Evolutionary conservation across 2,329 filamentous ascomycete genomes (phyloP), one percentile per base, ranked within the genome.

Genomic region (Phialemoniopsis sp.): DNA sequence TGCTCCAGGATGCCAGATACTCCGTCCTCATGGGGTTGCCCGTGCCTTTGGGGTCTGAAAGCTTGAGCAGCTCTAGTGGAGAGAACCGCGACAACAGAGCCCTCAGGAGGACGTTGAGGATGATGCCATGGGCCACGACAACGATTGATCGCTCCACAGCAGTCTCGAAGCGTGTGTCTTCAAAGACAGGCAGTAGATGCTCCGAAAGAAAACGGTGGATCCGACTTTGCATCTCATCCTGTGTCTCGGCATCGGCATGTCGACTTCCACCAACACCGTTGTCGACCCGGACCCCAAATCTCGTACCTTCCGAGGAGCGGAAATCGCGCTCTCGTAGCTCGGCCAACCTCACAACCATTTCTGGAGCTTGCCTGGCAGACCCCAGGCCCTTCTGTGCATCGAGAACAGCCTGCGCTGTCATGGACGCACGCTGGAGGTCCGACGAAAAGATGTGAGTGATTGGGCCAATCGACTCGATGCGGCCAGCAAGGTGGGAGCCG

Each of bases 51-150:
- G 38, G 41, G 42, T 47, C 21, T 13, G 44, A 34, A 39, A 53
- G 40, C 46, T 43, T 46, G 2, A 34, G 30, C 14, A 53, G 29
- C 36, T 55, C 53, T 3, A 33, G 37, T 2, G 50, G 40, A 8
- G 62, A 58, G 42, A 87, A 73, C 4, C 76, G 70, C 12, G 66
- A 61, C 8, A 84, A 63, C 13, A 95, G 58, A 12, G 73, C 69
- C 40, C 73, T 72, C 72, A 85, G 82, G 0, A 95, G 60, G 26
- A 79, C 72, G 3, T 78, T 79, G 3, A 95, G 73, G 31, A 95
- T 80, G 44, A 95, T 82, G 13, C 90, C 89, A 53, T 96, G 90
- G 3, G 89, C 85, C 4, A 95, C 85, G 13, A 95, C 64, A 2
- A 80, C 82, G 12, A 89, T 65, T 3, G 68, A 63, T 7, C 58